Evolutionary conservation across 768 basidiomycete species (phyloP).

Genomic region (Trichaptum fuscoviolaceum): DNA sequence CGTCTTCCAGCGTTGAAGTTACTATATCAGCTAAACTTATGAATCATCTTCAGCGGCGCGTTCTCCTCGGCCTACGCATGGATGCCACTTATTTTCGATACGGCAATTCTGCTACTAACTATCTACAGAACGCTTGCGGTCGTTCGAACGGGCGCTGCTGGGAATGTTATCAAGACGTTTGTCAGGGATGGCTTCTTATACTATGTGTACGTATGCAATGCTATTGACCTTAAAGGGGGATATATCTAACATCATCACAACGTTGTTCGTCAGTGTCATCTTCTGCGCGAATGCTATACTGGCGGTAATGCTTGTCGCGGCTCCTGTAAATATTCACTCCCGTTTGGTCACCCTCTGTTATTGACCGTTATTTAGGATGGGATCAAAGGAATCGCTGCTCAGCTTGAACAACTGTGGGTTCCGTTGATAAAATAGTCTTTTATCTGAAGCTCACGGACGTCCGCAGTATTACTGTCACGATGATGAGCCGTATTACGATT

Average conservation of each 20-base stretch:
- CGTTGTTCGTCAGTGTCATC: constrained; percentile 26
- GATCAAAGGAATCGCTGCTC: not conserved
- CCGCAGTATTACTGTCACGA: constrained; percentile 39
- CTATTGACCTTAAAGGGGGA: not conserved
- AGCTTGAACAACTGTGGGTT: constrained; percentile 37
- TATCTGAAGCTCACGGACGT: not conserved
- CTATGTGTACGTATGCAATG: constrained; percentile 23
- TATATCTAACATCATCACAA: not conserved
- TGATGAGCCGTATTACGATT: constrained; percentile 67
- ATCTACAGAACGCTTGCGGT: constrained; percentile 23
- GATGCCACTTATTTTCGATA: constrained; percentile 37
- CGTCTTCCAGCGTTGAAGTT: not conserved
- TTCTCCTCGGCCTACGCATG: constrained; percentile 34
- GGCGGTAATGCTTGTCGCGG: constrained; percentile 32
- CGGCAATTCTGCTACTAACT: constrained; percentile 31
- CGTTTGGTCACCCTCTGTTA: not conserved
- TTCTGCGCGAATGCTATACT: constrained; percentile 33
- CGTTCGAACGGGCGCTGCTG: constrained; percentile 14
- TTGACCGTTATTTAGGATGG: not conserved
- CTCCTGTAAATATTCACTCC: constrained; percentile 19
- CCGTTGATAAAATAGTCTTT: not conserved
- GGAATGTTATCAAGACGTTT: constrained; percentile 20
- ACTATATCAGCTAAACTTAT: not conserved
- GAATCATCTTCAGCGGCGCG: constrained; percentile 11
- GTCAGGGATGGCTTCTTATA: constrained; percentile 30